phyloP scores from a whole-genome alignment of 352 stramenopile genomes.

The Albugo candida region DNA sequence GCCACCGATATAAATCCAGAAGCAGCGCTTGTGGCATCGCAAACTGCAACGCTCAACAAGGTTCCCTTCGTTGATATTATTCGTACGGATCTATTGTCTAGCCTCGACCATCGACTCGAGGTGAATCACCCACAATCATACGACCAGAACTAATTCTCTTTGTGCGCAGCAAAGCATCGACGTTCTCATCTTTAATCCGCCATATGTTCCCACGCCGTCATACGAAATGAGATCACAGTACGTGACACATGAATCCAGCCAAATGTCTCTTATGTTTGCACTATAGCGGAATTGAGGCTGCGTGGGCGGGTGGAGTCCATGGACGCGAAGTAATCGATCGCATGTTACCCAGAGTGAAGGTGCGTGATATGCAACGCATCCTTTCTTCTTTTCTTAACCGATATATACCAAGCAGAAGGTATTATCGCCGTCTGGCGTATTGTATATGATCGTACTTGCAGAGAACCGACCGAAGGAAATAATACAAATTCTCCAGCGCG shows the following conservation, averaged over 20 bases:
- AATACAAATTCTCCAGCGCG: conserved; percentile 27
- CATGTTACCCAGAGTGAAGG: conserved; percentile 81
- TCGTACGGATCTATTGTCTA: conserved; percentile 70
- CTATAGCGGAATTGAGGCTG: conserved; percentile 84
- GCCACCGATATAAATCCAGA: conserved; percentile 90
- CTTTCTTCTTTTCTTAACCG: neutral
- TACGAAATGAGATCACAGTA: conserved; percentile 87
- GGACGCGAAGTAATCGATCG: conserved; percentile 91
- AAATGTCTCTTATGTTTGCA: conserved; percentile 2
- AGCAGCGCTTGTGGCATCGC: conserved; percentile 54
- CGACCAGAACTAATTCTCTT: neutral
- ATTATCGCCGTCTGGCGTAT: conserved; percentile 70
- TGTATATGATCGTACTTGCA: conserved; percentile 94
- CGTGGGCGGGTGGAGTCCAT: conserved; percentile 88
- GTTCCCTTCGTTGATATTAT: conserved; percentile 49
- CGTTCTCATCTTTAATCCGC: conserved; percentile 96
- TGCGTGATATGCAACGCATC: conserved; percentile 16
- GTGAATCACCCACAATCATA: conserved; percentile 8
- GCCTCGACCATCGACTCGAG: conserved; percentile 31
- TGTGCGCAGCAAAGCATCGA: conserved; percentile 52
- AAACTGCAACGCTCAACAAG: conserved; percentile 77
- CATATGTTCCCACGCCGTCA: conserved; percentile 93
- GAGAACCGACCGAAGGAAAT: conserved; percentile 95
- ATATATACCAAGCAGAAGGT: conserved; percentile 16
- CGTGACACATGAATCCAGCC: conserved; percentile 3